These are phyloP conservation scores for Trichoderma brevicompactum DNA, from an alignment of 2,329 filamentous ascomycete species.

Conservation along the genomic window DNA sequence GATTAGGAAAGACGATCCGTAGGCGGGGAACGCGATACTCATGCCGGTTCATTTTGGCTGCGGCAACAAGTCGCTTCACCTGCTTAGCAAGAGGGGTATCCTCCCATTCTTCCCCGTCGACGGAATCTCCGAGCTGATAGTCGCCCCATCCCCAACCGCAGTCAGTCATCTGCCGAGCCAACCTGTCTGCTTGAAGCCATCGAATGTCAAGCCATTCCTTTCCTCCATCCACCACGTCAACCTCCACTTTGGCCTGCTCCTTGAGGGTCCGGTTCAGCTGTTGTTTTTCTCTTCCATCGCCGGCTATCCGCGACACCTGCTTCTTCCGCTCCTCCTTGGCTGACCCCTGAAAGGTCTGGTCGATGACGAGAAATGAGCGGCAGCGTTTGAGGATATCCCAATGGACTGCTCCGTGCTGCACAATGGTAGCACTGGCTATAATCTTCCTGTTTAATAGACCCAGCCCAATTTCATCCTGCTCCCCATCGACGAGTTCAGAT, in stretches of 20 bases:
- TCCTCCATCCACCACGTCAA: slow-evolving; percentile 44
- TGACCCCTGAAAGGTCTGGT: slow-evolving; percentile 43
- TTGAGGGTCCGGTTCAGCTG: slow-evolving; percentile 41
- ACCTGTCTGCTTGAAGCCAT: slow-evolving; percentile 39
- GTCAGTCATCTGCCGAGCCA: slow-evolving; percentile 48
- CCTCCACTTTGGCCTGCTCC: slow-evolving; percentile 42
- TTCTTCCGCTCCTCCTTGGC: slow-evolving; percentile 35
- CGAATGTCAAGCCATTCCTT: slow-evolving; percentile 43
- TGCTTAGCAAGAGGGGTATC: slow-evolving; percentile 43
- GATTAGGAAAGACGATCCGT: slow-evolving; percentile 43
- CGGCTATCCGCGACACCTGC: slow-evolving; percentile 34
- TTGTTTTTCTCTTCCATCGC: slow-evolving; percentile 37
- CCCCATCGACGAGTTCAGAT: slow-evolving; percentile 21
- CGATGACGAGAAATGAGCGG: slow-evolving; percentile 39
- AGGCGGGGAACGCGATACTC: slow-evolving; percentile 46
- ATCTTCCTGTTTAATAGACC: slow-evolving; percentile 32
- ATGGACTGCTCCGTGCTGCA: slow-evolving; percentile 34
- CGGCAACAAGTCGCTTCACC: slow-evolving; percentile 42
- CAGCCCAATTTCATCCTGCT: slow-evolving; percentile 28
- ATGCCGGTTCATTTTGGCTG: slow-evolving; percentile 44
- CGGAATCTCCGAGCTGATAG: slow-evolving; percentile 38
- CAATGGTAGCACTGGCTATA: slow-evolving; percentile 35
- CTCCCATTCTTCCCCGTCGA: slow-evolving; percentile 43
- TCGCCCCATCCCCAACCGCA: slow-evolving; percentile 50
- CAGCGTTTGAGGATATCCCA: slow-evolving; percentile 44